Percentiles rank a stretch among this genome's conserved stretches.
Conservation (phyloP, 495 filamentous ascomycete genomes). For the Penicillium egyptiacum region DNA sequence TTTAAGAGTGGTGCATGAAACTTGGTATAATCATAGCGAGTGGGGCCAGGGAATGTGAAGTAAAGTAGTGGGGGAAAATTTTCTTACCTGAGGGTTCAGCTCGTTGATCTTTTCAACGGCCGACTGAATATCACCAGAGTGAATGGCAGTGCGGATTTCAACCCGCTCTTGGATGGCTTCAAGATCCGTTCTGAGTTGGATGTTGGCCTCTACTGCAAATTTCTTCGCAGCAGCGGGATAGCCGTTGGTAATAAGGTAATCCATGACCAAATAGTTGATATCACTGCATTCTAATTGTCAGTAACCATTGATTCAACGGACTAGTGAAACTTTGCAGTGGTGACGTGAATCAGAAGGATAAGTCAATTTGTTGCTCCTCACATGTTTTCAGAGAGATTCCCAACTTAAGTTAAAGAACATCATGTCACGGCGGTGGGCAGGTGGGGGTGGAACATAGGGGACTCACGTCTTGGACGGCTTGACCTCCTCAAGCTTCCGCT, state of each 20-base stretch:
- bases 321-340: constrained; percentile 9
- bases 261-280: constrained; percentile 93
- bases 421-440: constrained; percentile 50
- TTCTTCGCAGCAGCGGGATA: constrained; percentile 91
- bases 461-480: constrained; percentile 89
- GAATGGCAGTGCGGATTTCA: constrained; percentile 76
- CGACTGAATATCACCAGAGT: constrained; percentile 76
- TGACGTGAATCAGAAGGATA: constrained; percentile 59
- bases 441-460: constrained; percentile 9
- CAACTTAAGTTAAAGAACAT: constrained; percentile 90
- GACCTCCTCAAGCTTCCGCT: constrained; percentile 78
- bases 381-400: constrained; percentile 98
- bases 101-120: constrained; percentile 89
- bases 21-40: constrained; percentile 87
- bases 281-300: constrained; percentile 61
- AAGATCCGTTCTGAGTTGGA: constrained; percentile 67
- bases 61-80: constrained; percentile 10
- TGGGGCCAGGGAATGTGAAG: constrained; percentile 13
- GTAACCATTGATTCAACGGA: constrained; percentile 20
- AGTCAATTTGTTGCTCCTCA: constrained; percentile 88
- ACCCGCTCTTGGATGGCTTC: constrained; percentile 74
- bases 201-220: constrained; percentile 91
- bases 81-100: constrained; percentile 81
- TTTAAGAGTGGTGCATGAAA: constrained; percentile 99
- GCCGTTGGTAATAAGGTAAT: constrained; percentile 94